A percentile compares a stretch with the other conserved stretches of the same genome.
These are phyloP conservation scores for Coemansia sp. DNA, from an alignment of 192 early-diverging fungal species.

Conservation along the genomic window DNA sequence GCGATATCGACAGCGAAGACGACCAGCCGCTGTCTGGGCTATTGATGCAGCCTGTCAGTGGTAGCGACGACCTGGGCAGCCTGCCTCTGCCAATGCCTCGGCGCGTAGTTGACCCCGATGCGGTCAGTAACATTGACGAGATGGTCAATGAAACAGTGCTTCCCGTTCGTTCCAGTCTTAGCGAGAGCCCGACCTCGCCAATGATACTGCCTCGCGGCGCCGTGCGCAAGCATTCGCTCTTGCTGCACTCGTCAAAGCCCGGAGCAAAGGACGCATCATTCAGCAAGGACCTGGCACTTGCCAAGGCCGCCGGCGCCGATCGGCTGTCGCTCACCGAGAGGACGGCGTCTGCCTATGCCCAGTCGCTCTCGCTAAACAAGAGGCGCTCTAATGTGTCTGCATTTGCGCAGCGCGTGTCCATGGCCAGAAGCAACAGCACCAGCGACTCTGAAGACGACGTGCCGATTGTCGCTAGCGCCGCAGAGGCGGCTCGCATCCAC, in stretches of 20 bases:
- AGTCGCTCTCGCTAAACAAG: slow-evolving; percentile 11
- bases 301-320: slow-evolving; percentile 4
- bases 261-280: not conserved
- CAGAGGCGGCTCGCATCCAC: slow-evolving; percentile 6
- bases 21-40: slow-evolving; percentile 46
- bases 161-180: slow-evolving; percentile 29
- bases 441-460: slow-evolving; percentile 3
- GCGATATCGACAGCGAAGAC: slow-evolving; percentile 26
- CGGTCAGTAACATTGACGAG: slow-evolving; percentile 30
- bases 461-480: not conserved
- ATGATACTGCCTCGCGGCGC: slow-evolving; percentile 8
- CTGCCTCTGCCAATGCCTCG: slow-evolving; percentile 45
- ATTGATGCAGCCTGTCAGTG: slow-evolving; percentile 19
- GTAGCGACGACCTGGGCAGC: slow-evolving; percentile 33
- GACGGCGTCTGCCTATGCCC: slow-evolving; percentile 2
- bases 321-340: not conserved
- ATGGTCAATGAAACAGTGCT: slow-evolving; percentile 21
- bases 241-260: slow-evolving; percentile 29
- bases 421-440: not conserved
- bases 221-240: slow-evolving; percentile 39
- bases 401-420: not conserved
- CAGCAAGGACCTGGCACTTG: not conserved
- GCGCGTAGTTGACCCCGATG: slow-evolving; percentile 36
- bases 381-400: slow-evolving; percentile 21
- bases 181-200: slow-evolving; percentile 33